A percentile compares a stretch with the other conserved stretches of the same genome.
These are phyloP conservation scores for Spergularia marina DNA, from an alignment of 148 eudicot species.

Conservation along the genomic window DNA sequence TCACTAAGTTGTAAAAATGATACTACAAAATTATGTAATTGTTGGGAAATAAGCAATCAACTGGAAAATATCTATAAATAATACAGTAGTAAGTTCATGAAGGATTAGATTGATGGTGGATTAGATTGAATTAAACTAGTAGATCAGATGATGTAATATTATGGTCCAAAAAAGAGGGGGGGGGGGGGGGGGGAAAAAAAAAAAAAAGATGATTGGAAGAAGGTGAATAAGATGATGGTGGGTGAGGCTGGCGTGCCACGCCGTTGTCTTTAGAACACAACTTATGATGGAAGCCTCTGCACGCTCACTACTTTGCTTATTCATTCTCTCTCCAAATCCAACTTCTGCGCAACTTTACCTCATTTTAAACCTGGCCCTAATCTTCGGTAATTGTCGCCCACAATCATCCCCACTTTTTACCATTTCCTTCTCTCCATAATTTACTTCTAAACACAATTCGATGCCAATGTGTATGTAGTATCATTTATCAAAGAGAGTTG, in stretches of 20 bases:
- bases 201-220: conserved; percentile 18
- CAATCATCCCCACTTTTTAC: neutral
- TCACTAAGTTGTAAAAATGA: too few relatives aligned
- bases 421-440: too few relatives aligned
- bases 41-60: too few relatives aligned
- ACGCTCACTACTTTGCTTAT: conserved; percentile 14
- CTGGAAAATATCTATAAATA: too few relatives aligned
- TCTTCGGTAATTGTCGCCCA: conserved; percentile 22
- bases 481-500: too few relatives aligned
- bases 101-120: too few relatives aligned
- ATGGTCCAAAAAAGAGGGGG: neutral
- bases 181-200: too few relatives aligned
- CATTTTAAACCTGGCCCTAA: neutral
- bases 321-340: conserved; percentile 7
- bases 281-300: conserved; percentile 22
- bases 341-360: conserved; percentile 23
- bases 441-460: too few relatives aligned
- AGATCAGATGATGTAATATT: neutral
- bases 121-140: too few relatives aligned
- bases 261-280: conserved; percentile 5
- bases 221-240: conserved; percentile 26
- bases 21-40: too few relatives aligned
- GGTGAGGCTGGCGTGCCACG: conserved; percentile 19
- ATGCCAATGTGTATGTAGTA: too few relatives aligned
- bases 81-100: too few relatives aligned